Percentiles rank a stretch among this genome's conserved stretches.
Conservation (phyloP, 176 grass and related monocot species). For the Triticum urartu region DNA sequence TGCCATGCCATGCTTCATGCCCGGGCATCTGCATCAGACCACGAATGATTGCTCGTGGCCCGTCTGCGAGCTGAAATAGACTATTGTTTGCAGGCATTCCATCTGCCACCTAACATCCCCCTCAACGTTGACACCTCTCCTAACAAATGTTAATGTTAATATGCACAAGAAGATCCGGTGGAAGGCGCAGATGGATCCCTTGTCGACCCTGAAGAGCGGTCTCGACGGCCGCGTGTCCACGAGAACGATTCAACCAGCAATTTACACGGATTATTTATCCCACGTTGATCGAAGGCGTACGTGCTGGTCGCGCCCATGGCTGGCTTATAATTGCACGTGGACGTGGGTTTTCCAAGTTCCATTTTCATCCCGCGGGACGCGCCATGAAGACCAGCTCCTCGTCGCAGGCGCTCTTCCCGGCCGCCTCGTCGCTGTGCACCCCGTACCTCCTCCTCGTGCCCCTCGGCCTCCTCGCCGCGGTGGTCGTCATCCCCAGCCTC, state of each 20-base stretch:
- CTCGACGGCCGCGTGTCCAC: conserved; percentile 2
- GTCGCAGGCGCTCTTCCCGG: conserved; percentile 10
- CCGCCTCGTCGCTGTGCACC: conserved; percentile 19
- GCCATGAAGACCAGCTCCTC: conserved; percentile 40
- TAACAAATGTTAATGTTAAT: not conserved
- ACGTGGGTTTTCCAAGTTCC: not conserved
- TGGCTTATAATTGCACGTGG: conserved; percentile 4
- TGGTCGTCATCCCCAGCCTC: conserved; percentile 38
- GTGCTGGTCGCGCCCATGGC: not conserved
- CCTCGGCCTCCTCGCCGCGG: conserved; percentile 40
- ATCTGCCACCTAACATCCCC: conserved; percentile 13
- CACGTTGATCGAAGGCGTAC: not conserved
- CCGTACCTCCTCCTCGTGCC: conserved; percentile 22
- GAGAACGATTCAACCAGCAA: not conserved
- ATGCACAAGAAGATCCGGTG: not conserved
- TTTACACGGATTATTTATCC: not conserved
- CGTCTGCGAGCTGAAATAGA: not conserved
- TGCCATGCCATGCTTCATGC: not conserved
- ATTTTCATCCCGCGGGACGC: not conserved
- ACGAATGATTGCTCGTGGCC: conserved; percentile 1
- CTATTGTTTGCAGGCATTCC: not conserved
- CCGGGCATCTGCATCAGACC: not conserved
- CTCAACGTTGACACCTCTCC: conserved; percentile 29
- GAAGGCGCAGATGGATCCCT: not conserved
- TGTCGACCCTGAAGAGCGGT: not conserved